A percentile compares a stretch with the other conserved stretches of the same genome.
These are phyloP conservation scores for Oropetium thomaeum DNA, from an alignment of 176 grass and related monocot species.

Conservation along the genomic window DNA sequence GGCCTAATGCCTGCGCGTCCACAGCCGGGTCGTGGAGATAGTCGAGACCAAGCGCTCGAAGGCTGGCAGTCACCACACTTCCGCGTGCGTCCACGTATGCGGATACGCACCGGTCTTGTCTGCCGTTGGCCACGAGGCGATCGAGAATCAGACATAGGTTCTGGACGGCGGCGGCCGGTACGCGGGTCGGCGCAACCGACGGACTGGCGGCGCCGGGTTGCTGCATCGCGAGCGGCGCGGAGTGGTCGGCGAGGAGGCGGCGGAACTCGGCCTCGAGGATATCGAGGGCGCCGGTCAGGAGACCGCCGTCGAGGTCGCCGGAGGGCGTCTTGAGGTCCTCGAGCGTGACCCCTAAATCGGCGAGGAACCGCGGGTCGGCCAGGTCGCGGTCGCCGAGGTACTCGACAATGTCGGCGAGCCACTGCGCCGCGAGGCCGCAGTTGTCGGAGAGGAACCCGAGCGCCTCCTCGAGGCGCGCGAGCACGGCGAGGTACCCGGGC, in stretches of 20 bases:
- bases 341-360: constrained; percentile 54
- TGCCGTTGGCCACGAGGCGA: constrained; percentile 46
- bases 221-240: constrained; percentile 52
- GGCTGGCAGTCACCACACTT: constrained; percentile 48
- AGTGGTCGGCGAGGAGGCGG: constrained; percentile 58
- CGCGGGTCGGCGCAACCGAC: constrained; percentile 26
- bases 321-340: constrained; percentile 32
- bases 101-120: constrained; percentile 31
- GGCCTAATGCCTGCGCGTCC: constrained; percentile 45
- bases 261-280: constrained; percentile 65
- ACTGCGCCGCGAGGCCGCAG: constrained; percentile 71
- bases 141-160: constrained; percentile 71
- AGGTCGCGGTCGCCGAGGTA: constrained; percentile 79
- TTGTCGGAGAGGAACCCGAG: constrained; percentile 68
- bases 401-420: constrained; percentile 91
- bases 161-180: constrained; percentile 47
- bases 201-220: neutral
- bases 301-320: constrained; percentile 63
- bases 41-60: constrained; percentile 47
- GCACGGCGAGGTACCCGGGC: constrained; percentile 54
- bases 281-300: constrained; percentile 66
- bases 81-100: constrained; percentile 45
- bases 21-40: constrained; percentile 41
- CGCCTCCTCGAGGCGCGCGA: constrained; percentile 74
- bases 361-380: constrained; percentile 73